Percentiles rank a stretch among this genome's conserved stretches.
These are phyloP conservation scores for Neofusicoccum sp. DNA, from an alignment of 2,329 filamentous ascomycete species.

Conservation along the genomic window DNA sequence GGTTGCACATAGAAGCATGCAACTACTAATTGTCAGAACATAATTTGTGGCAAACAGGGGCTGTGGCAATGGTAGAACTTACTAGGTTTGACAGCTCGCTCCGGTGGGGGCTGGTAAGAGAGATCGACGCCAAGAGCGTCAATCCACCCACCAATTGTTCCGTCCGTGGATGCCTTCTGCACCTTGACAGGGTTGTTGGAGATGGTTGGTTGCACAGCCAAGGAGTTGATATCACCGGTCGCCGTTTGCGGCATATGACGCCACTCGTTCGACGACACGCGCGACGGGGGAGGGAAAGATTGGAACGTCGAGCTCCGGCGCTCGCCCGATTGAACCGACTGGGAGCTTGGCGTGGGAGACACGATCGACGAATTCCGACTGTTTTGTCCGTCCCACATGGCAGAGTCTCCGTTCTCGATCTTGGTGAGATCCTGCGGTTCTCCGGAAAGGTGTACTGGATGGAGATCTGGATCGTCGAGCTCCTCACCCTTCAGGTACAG, in stretches of 20 bases:
- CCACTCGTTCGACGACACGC: slow-evolving; percentile 57
- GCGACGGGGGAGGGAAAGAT: slow-evolving; percentile 46
- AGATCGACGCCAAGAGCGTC: slow-evolving; percentile 90
- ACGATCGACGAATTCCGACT: slow-evolving; percentile 56
- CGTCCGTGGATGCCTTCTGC: slow-evolving; percentile 58
- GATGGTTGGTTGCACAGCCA: slow-evolving; percentile 45
- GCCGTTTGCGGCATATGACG: slow-evolving; percentile 59
- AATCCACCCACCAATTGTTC: slow-evolving; percentile 78
- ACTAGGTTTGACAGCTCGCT: slow-evolving; percentile 69
- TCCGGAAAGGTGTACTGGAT: slow-evolving; percentile 73
- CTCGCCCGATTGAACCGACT: slow-evolving; percentile 45
- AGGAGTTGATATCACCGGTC: slow-evolving; percentile 51
- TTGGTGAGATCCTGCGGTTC: slow-evolving; percentile 65
- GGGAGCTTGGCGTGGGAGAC: slow-evolving; percentile 52
- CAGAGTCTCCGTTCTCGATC: slow-evolving; percentile 47
- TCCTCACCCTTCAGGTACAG: slow-evolving; percentile 78
- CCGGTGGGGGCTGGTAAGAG: slow-evolving; percentile 76
- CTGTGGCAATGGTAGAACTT: slow-evolving; percentile 32
- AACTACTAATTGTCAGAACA: slow-evolving; percentile 55
- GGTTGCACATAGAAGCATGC: slow-evolving; percentile 85
- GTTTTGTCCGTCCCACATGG: slow-evolving; percentile 48
- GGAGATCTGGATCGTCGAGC: slow-evolving; percentile 75
- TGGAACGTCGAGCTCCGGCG: slow-evolving; percentile 48
- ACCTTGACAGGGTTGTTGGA: slow-evolving; percentile 59
- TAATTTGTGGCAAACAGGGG: slow-evolving; percentile 20